Base-by-base conservation (phyloP, 2,329 filamentous ascomycete genomes). In the Massarina eburnea region DNA sequence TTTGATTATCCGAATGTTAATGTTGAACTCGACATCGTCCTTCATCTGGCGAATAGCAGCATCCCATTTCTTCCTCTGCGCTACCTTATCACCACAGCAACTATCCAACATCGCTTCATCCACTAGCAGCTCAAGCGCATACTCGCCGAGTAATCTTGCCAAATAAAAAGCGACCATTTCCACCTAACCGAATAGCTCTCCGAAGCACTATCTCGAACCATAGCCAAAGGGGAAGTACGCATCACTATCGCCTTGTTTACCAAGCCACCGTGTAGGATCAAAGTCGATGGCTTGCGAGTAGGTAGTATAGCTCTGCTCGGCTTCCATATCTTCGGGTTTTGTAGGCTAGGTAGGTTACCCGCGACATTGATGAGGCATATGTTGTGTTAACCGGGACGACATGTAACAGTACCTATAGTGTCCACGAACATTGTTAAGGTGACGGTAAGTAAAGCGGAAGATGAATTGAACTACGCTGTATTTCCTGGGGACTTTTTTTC, bases 111-210 rank as follows among this genome's bases (percentile, higher is more conserved):
- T 37, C 18, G 7, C 35, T n/a, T 45, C 42, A 20, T 29, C 26
- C 2, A 51, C 48, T 18, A 42, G 34, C 17, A 51, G 45, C 22
- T 49, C 42, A 22, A 49, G 14, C 2, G 21, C 19, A 37, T 46
- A 37, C 8, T 37, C 35, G 15, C 41, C 45, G 7, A 55, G 40
- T 10, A 55, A 9, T 2, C 19, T 38, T 8, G 52, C 44, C 38
- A 55, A 27, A n/a, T n/a, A n/a, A 17, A 53, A 19, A 1, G 41
- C 52, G 5, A 44, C 42, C 14, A 53, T 48, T 38, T 48, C 44
- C 4, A 53, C 41, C 37, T 53, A 36, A 14, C 44, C 50, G 26
- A 55, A 51, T 17, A 35, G 36, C 34, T 41, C 51, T 6, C 52
- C 52, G 1, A 47, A 50, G 39, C 52, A 53, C 29, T 38, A 32